phyloP scores from a whole-genome alignment of 2,329 filamentous ascomycete species.

The Penicillium decumbens region DNA sequence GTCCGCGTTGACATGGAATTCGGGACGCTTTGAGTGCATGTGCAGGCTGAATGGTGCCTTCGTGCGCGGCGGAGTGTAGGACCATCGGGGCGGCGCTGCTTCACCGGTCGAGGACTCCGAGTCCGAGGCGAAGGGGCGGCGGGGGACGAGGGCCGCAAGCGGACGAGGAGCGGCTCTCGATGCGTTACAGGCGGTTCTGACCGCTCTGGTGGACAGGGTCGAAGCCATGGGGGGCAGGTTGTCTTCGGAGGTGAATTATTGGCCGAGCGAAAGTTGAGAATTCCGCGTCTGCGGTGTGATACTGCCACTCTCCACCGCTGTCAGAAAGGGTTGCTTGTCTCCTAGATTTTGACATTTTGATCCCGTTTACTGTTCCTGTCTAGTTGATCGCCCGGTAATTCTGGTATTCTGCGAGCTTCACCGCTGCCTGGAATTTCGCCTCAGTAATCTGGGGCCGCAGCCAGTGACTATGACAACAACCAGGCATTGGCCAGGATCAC shows the following conservation, averaged over 20 bases:
- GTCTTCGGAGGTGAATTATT: constrained; percentile 11
- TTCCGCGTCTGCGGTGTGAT: constrained; percentile 15
- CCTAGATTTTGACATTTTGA: neutral
- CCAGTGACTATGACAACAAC: neutral
- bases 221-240: constrained; percentile 44
- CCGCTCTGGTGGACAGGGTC: constrained; percentile 42
- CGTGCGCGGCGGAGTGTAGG: constrained; percentile 64
- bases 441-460: neutral
- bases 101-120: constrained; percentile 30
- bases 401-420: constrained; percentile 11
- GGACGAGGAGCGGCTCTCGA: constrained; percentile 19
- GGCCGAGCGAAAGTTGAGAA: constrained; percentile 18
- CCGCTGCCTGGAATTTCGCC: constrained; percentile 9
- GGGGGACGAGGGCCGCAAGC: constrained; percentile 11
- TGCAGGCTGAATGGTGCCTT: constrained; percentile 58
- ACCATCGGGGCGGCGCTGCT: constrained; percentile 58
- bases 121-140: constrained; percentile 26
- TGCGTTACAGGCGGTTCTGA: constrained; percentile 33
- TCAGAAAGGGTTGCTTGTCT: neutral
- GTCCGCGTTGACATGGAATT: constrained; percentile 68
- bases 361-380: neutral
- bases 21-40: constrained; percentile 30
- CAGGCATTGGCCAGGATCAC: constrained; percentile 2
- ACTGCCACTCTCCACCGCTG: constrained; percentile 11
- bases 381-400: constrained; percentile 1